Conservation (phyloP, 192 early-diverging fungal genomes). For the Umbelopsis sp. region DNA sequence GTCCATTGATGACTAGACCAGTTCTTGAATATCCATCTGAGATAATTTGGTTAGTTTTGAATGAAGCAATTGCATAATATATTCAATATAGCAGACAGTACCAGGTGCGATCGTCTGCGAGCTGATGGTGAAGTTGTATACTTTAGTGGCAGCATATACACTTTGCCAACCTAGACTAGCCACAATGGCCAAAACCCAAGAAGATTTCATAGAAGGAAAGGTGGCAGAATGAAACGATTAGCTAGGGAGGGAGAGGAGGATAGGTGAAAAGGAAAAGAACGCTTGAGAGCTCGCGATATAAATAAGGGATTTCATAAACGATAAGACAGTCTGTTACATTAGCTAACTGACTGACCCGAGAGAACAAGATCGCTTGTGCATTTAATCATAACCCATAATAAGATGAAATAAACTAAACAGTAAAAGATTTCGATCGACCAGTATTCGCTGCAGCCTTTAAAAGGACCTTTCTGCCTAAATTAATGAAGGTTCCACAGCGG, state of each 20-base stretch:
- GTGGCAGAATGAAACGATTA: not conserved
- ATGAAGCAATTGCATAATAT: not conserved
- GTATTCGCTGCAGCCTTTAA: not conserved
- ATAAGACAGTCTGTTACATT: not conserved
- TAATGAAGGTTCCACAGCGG: not conserved
- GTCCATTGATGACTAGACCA: conserved; percentile 38
- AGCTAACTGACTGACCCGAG: not conserved
- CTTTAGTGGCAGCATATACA: not conserved
- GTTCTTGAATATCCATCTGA: conserved; percentile 10
- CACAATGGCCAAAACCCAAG: not conserved
- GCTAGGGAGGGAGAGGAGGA: not conserved
- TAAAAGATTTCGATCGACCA: conserved; percentile 3
- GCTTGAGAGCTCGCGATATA: not conserved
- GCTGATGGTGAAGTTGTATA: not conserved
- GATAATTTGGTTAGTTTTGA: not conserved
- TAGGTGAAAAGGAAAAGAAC: not conserved
- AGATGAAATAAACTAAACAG: conserved; percentile 12
- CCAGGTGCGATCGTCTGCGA: conserved; percentile 9
- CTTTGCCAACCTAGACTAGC: not conserved
- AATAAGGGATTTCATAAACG: not conserved
- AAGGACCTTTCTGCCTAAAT: conserved; percentile 17
- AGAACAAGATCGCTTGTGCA: not conserved
- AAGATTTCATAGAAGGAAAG: not conserved
- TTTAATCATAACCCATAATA: not conserved
- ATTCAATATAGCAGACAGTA: not conserved